These are phyloP conservation scores for Porphyra umbilicalis DNA, from an alignment of 31 red algal genomes.

Conservation along the genomic window DNA sequence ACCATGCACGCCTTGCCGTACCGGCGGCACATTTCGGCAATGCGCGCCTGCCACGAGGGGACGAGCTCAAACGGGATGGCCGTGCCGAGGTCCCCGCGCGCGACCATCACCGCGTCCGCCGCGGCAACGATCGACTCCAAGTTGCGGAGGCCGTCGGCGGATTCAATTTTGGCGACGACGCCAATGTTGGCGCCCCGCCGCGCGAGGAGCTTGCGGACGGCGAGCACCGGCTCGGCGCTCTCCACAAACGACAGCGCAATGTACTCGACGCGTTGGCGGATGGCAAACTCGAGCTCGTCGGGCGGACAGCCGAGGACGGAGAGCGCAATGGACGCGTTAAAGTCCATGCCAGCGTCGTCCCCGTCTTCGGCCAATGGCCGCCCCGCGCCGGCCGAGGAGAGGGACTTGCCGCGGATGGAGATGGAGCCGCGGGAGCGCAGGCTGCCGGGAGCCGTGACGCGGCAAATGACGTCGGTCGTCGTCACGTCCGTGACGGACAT, in stretches of 20 bases:
- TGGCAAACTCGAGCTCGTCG: slow-evolving; percentile 90
- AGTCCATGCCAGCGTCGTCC: slow-evolving; percentile 3
- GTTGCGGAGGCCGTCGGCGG: slow-evolving; percentile 65
- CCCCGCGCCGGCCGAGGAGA: slow-evolving; percentile 21
- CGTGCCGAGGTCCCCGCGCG: slow-evolving; percentile 89
- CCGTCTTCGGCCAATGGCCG: background rate
- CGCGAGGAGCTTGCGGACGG: slow-evolving; percentile 38
- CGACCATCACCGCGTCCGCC: slow-evolving; percentile 91
- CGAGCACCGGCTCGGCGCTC: slow-evolving; percentile 58
- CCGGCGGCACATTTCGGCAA: slow-evolving; percentile 50
- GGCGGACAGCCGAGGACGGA: slow-evolving; percentile 73
- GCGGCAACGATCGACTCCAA: slow-evolving; percentile 63
- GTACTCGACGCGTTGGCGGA: slow-evolving; percentile 84
- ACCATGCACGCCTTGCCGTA: slow-evolving; percentile 87
- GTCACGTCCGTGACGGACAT: slow-evolving; percentile 52
- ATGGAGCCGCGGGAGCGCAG: slow-evolving; percentile 72
- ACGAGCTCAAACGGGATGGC: slow-evolving; percentile 85
- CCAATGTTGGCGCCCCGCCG: slow-evolving; percentile 66
- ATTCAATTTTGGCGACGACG: slow-evolving; percentile 93
- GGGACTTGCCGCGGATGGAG: slow-evolving; percentile 80
- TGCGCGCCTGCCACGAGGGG: slow-evolving; percentile 82
- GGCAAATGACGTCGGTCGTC: slow-evolving; percentile 54
- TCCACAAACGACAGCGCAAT: slow-evolving; percentile 96
- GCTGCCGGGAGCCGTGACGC: slow-evolving; percentile 62
- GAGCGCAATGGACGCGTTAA: slow-evolving; percentile 59